Evolutionary conservation across 176 grass and related monocot species (phyloP), one percentile per base, ranked within the genome.

Genomic region (Dactylis glomerata): DNA sequence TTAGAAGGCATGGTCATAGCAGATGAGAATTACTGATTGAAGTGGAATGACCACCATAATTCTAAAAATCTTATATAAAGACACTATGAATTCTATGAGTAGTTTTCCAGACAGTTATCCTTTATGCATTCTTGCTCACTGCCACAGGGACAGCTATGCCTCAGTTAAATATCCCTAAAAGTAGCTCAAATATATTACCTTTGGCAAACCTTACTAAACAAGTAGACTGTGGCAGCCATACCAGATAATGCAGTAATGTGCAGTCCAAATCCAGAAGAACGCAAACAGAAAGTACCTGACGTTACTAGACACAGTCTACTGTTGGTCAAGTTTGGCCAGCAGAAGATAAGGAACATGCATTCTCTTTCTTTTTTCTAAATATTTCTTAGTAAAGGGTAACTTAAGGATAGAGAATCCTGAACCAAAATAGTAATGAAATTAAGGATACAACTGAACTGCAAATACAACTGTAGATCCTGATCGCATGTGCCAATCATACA

Each of bases 381-480:
- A 30, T 11, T 68, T 34, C 44, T 22, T 56, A 14, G 52, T 45
- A 51, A 34, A 45, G 26, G 20, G 28, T 46, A 68, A 46, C 47
- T 47, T 6, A 57, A 55, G 55, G 37, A 28, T 30, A 73, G 26
- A 26, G 22, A n/a, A 62, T 31, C 30, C 22, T 14, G 26, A 68
- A 82, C 8, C 26, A 87, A 66, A 77, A 17, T 14, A 67, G n/a
- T 79, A n/a, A 22, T 1, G 0, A 46, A 16, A 26, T 28, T 68
- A 85, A 58, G 15, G 52, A 74, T 16, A 81, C 36, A 46, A 45
- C 38, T 61, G 31, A 45, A 81, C n/a, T 11, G 15, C 30, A 80
- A 75, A 68, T 45, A 66, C 75, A 84, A 45, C 68, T 80, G 7
- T 79, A 57, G 17, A 81, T n/a, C n/a, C n/a, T n/a, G n/a, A n/a